Conservation (phyloP, 345 rosid species). For the Combretum micranthum region DNA sequence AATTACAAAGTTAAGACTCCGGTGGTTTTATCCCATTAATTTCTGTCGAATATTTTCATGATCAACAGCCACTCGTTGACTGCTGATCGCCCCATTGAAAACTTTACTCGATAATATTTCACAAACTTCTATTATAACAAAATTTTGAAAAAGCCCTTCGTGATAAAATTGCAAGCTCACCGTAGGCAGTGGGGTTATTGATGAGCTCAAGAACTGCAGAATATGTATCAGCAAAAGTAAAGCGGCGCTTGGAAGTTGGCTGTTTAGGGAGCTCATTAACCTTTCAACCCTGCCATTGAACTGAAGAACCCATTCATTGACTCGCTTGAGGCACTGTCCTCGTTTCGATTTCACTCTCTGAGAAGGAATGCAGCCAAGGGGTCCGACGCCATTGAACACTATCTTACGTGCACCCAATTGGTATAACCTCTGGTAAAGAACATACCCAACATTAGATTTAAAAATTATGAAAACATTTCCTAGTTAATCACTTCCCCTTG, state of each 20-base stretch:
- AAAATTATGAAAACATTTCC: too few relatives aligned
- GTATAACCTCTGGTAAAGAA: constrained; percentile 43
- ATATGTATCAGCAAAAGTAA: constrained; percentile 67
- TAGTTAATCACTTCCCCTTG: too few relatives aligned
- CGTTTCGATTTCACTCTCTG: constrained; percentile 79
- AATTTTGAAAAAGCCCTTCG: too few relatives aligned
- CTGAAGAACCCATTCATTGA: constrained; percentile 55
- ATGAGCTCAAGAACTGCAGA: constrained; percentile 53
- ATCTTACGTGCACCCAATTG: constrained; percentile 60
- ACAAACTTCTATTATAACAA: too few relatives aligned
- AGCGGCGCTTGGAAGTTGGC: constrained; percentile 39
- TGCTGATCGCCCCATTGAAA: too few relatives aligned
- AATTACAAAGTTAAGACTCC: too few relatives aligned
- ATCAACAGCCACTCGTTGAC: too few relatives aligned
- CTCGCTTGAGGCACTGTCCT: constrained; percentile 55
- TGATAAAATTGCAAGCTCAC: constrained; percentile 30
- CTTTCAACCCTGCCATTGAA: constrained; percentile 48
- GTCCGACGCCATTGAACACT: constrained; percentile 70
- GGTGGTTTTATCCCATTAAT: too few relatives aligned
- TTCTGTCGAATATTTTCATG: too few relatives aligned
- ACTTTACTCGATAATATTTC: too few relatives aligned
- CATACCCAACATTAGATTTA: neutral
- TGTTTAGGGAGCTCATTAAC: constrained; percentile 34
- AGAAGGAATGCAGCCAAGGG: constrained; percentile 93
- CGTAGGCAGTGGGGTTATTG: constrained; percentile 49